Conservation (phyloP, 2,329 filamentous ascomycete genomes). For the Botrytis tulipae region DNA sequence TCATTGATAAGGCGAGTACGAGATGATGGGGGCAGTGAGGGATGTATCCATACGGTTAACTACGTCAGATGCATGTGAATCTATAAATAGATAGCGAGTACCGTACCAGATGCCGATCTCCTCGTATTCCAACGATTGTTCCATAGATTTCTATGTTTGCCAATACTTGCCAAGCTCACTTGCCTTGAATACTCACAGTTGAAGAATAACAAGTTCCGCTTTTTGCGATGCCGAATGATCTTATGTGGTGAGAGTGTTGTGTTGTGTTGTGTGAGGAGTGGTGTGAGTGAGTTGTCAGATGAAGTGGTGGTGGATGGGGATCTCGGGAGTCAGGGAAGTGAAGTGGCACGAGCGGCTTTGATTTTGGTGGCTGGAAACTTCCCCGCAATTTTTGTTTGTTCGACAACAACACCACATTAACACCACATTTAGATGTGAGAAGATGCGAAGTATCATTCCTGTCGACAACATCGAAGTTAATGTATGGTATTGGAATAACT, state of each 20-base stretch:
- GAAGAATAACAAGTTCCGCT: background rate
- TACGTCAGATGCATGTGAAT: background rate
- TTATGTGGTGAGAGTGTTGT: background rate
- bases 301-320: background rate
- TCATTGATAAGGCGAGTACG: background rate
- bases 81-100: background rate
- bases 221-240: background rate
- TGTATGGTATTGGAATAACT: background rate
- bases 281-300: conserved; percentile 5
- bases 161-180: background rate
- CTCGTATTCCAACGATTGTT: conserved; percentile 4
- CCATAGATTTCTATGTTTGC: background rate
- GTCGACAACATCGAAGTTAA: background rate
- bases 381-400: background rate
- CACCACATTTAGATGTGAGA: background rate
- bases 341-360: background rate
- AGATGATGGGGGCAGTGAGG: background rate
- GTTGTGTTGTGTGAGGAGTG: conserved; percentile 1
- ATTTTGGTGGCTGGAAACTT: background rate
- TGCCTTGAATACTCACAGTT: background rate
- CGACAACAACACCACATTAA: background rate
- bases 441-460: background rate
- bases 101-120: conserved; percentile 6
- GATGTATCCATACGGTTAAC: background rate
- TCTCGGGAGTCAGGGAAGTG: background rate